phyloP scores from a whole-genome alignment of 306 rosid genomes.

The Trifolium fragiferum region DNA sequence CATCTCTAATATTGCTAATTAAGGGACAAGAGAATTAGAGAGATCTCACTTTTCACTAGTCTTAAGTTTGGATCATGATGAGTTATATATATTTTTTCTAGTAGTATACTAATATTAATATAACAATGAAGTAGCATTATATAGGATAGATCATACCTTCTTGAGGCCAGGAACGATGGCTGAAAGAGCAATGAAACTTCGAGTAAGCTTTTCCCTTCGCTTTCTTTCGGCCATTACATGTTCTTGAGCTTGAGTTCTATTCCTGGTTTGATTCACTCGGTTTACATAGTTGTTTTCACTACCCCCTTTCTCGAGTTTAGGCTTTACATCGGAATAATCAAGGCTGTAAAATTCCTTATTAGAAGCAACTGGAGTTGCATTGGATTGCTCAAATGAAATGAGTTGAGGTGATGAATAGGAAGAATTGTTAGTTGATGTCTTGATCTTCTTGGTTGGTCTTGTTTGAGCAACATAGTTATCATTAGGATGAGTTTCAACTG shows the following conservation, averaged over 20 bases:
- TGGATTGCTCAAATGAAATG: conserved; percentile 58
- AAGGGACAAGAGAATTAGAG: not conserved
- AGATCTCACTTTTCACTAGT: too few species aligned
- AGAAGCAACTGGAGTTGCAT: conserved; percentile 25
- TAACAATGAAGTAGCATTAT: not conserved
- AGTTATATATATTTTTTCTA: too few species aligned
- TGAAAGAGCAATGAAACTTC: conserved; percentile 78
- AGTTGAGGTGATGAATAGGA: conserved; percentile 59
- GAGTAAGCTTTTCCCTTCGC: conserved; percentile 85
- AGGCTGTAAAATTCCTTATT: conserved; percentile 29
- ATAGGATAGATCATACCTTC: conserved; percentile 54
- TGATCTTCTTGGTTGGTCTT: conserved; percentile 47
- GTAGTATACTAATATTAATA: too few species aligned
- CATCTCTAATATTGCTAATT: too few species aligned
- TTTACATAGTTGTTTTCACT: conserved; percentile 1
- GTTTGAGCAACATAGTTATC: not conserved
- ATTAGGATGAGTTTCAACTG: conserved; percentile 20
- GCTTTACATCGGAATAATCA: conserved; percentile 36
- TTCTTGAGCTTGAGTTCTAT: conserved; percentile 61
- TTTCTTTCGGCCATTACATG: conserved; percentile 84
- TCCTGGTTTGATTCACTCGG: conserved; percentile 42
- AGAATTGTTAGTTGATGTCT: conserved; percentile 1
- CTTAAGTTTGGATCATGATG: not conserved
- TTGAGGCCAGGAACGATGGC: conserved; percentile 86
- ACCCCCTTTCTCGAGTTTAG: conserved; percentile 47